Evolutionary conservation across 345 rosid species (phyloP).

Genomic region (Arabidopsis suecica): DNA sequence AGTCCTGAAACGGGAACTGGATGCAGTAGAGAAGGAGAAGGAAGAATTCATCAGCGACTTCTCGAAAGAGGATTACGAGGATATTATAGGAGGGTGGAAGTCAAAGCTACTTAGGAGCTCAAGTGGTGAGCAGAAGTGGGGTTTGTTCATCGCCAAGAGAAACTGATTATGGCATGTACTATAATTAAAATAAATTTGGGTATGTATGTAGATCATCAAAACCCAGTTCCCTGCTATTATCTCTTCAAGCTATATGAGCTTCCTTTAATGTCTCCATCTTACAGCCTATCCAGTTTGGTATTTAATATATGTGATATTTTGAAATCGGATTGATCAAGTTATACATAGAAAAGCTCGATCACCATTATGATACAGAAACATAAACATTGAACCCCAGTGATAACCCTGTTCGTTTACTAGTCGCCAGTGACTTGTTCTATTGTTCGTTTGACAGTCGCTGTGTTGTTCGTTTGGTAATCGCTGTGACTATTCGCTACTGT

Average conservation of each 20-base stretch:
- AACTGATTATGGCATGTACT: constrained; percentile 40
- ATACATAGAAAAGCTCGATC: background rate
- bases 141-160: constrained; percentile 68
- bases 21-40: constrained; percentile 73
- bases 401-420: no score
- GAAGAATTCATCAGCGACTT: constrained; percentile 74
- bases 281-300: constrained; percentile 7
- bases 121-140: constrained; percentile 85
- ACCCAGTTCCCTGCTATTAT: background rate
- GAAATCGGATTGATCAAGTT: background rate
- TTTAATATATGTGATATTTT: background rate
- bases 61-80: constrained; percentile 79
- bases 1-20: constrained; percentile 72
- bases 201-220: constrained; percentile 4
- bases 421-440: no score
- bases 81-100: constrained; percentile 76
- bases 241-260: constrained; percentile 19
- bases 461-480: no score
- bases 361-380: no score
- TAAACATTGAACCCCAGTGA: background rate
- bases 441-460: no score
- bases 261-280: background rate
- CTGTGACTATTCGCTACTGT: no score
- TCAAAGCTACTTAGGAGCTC: constrained; percentile 72
- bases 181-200: constrained; percentile 15